Evolutionary conservation across 805 yeast species (phyloP).

Genomic region (Saturnispora galanensis): DNA sequence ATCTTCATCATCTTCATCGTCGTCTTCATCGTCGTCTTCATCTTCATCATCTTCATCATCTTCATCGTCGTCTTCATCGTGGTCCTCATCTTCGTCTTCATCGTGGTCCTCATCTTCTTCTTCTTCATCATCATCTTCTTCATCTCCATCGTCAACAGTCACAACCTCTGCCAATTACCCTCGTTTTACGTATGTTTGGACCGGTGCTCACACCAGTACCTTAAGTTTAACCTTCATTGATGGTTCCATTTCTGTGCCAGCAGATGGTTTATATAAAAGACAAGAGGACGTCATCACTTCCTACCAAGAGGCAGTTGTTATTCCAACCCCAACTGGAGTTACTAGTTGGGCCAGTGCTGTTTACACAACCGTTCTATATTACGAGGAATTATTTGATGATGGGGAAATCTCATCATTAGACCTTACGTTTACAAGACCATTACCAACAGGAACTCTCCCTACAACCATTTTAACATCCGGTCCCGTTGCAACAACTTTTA

Average conservation of each 20-base stretch:
- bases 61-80: no score
- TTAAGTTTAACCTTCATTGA: neutral
- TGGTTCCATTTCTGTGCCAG: neutral
- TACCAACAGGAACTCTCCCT: no score
- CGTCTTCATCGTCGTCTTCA: neutral
- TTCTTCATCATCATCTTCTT: neutral
- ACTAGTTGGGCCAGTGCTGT: neutral
- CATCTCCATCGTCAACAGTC: neutral
- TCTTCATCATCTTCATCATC: neutral
- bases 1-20: no score
- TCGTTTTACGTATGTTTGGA: neutral
- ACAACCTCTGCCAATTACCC: neutral
- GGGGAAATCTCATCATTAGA: neutral
- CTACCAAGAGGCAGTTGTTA: neutral
- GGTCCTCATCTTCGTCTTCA: no score
- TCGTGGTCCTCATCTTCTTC: no score
- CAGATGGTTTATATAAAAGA: slow-evolving; percentile 2
- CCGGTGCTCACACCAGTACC: neutral
- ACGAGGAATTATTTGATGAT: neutral
- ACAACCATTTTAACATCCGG: no score
- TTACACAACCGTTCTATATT: neutral
- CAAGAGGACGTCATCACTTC: neutral
- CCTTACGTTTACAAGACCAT: neutral
- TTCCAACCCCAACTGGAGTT: slow-evolving; percentile 4
- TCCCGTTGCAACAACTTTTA: no score